Conservation (phyloP, 257 asterid species). For the Nicotiana otophora region DNA sequence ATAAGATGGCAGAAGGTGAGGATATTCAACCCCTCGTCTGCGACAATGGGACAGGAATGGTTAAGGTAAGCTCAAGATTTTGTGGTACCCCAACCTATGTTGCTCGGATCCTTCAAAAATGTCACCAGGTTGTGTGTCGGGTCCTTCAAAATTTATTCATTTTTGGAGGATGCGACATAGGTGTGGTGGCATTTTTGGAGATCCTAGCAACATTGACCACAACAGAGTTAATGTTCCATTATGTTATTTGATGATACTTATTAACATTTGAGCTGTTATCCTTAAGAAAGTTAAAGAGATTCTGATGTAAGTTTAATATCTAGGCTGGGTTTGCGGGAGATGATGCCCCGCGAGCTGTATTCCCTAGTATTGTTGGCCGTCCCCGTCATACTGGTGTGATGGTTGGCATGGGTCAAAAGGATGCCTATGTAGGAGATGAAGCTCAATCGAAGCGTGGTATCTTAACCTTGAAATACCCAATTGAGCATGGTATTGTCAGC, state of each 20-base stretch:
- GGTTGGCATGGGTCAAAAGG: constrained; percentile 96
- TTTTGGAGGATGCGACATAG: no score
- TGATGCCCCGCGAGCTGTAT: constrained; percentile 93
- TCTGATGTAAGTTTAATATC: background rate
- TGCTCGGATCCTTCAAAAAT: background rate
- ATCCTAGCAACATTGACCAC: background rate
- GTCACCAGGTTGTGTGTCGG: no score
- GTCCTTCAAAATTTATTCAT: no score
- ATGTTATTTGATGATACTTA: background rate
- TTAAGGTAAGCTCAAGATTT: constrained; percentile 26
- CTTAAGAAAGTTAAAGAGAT: background rate
- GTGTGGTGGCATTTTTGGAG: background rate
- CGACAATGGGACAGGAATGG: constrained; percentile 47
- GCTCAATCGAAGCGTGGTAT: constrained; percentile 92
- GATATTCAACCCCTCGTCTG: constrained; percentile 40
- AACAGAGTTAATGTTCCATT: no score
- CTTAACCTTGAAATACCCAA: constrained; percentile 76
- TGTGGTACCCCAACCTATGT: background rate
- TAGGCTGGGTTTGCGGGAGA: constrained; percentile 98
- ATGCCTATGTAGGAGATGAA: constrained; percentile 88
- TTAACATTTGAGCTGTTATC: background rate
- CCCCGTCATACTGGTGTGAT: constrained; percentile 97
- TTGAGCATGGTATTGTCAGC: constrained; percentile 89
- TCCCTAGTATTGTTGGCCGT: constrained; percentile 92
- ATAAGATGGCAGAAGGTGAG: constrained; percentile 32